Evolutionary conservation across 192 early-diverging fungal genomes (phyloP), one percentile per base, ranked within the genome.

Genomic region (Mortierella antarctica): DNA sequence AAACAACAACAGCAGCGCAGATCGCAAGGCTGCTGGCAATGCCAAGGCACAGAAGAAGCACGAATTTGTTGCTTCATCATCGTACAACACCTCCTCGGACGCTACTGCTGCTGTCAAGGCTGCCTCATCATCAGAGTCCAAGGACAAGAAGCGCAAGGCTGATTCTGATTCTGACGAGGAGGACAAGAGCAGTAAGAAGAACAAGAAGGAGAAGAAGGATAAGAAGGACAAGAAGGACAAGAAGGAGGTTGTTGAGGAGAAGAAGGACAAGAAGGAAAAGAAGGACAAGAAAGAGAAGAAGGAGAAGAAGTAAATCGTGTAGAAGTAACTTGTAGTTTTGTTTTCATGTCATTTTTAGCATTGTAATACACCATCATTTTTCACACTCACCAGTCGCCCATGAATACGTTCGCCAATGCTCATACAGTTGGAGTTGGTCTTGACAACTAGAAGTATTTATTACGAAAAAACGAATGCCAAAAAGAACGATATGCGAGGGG

Each of bases 1-100:
- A 45, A 60, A 58, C 58, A 72, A 70, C 53, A 65, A 50, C 70
- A 90, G 89, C 23, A 88, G 88, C 58, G 86, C 86, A 66, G 89
- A 90, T 21, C 91, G 89, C 67, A 93, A 93, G 83, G 89, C 86
- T 66, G 92, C 91, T 39, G 88, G 89, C 55, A 84, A 84, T 48
- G 85, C 84, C 70, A 92, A 90, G 70, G 83, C 60, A 58, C 88
- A 88, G 62, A 83, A 89, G 83, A 92, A 92, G 78, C 89, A 88
- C 82, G 86, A 92, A 70, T 88, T 83, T 47, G 85, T 84, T 61
- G 83, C 86, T 47, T 67, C 80, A 20, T 74, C 78, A 10, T 83
- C 83, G 65, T 87, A 91, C 76, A 84, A 86, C 67, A 84, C 77
- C 50, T 66, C 77, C 41, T 49, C 77, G 31, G 77, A 80, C 53